Evolutionary conservation across 139 green algal species (phyloP).

Genomic region (Chlorella sorokiniana): DNA sequence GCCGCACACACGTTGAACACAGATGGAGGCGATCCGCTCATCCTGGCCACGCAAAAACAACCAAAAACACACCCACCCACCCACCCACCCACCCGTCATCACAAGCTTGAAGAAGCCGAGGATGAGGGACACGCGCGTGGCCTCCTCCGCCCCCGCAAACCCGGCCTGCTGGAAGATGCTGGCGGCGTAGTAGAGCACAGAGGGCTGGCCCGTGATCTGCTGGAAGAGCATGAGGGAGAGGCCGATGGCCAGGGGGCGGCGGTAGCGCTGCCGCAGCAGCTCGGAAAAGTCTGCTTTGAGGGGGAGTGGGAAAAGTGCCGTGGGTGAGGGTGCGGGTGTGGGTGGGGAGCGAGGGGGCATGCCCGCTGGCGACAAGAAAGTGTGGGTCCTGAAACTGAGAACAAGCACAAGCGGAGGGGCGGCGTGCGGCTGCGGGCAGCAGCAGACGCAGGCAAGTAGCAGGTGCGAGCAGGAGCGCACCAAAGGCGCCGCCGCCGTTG

Average conservation of each 20-base stretch:
- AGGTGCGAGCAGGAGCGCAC: not conserved
- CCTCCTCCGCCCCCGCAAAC: conserved; percentile 58
- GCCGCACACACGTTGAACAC: no score
- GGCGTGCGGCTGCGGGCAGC: not conserved
- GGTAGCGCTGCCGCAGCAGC: conserved; percentile 46
- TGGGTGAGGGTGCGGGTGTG: not conserved
- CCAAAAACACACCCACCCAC: not conserved
- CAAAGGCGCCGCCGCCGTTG: conserved; percentile 20
- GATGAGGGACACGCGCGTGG: conserved; percentile 67
- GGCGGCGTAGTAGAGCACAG: conserved; percentile 87
- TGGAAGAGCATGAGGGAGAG: conserved; percentile 85
- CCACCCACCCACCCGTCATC: conserved; percentile 69
- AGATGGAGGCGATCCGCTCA: no score
- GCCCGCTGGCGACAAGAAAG: no score
- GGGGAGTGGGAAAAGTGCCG: not conserved
- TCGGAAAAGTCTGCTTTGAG: conserved; percentile 10
- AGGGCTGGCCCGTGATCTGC: conserved; percentile 93
- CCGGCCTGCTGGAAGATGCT: conserved; percentile 75
- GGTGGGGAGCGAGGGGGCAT: not conserved
- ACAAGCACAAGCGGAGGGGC: not conserved
- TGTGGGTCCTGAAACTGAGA: not conserved
- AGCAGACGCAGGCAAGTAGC: not conserved
- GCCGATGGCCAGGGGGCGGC: conserved; percentile 66
- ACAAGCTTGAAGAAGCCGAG: conserved; percentile 91
- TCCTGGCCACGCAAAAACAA: not conserved